Percentiles rank a stretch among this genome's conserved stretches.
Evolutionary conservation across 208 protist species (phyloP).

Genomic region (Phytomonas serpens): DNA sequence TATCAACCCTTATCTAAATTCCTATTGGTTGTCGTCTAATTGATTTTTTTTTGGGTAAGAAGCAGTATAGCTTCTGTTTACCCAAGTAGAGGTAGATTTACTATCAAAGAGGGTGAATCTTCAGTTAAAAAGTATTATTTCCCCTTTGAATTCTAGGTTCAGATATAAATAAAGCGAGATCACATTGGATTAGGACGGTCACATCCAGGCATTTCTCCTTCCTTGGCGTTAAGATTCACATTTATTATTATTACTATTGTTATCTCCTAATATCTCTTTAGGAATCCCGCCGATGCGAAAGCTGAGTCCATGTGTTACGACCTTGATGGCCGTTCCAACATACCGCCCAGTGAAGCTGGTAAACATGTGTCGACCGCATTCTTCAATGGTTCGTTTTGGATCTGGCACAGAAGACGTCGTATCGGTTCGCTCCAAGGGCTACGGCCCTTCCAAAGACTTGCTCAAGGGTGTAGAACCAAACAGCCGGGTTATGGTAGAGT

Average conservation of each 20-base stretch:
- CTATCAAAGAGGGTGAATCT: not conserved
- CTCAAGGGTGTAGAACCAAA: conserved; percentile 39
- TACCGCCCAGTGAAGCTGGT: not conserved
- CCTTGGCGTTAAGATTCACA: not conserved
- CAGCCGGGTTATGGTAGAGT: conserved; percentile 39
- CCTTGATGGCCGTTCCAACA: not conserved
- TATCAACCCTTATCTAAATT: not conserved
- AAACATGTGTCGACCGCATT: not conserved
- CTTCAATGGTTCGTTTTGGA: not conserved
- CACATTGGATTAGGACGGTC: not conserved
- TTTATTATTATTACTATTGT: not conserved
- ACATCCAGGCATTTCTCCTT: not conserved
- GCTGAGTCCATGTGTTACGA: not conserved
- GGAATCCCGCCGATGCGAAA: not conserved
- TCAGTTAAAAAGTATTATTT: not conserved
- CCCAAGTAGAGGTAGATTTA: not conserved
- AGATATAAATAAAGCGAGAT: not conserved
- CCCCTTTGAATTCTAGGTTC: not conserved
- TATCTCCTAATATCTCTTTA: not conserved
- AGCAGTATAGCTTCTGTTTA: not conserved
- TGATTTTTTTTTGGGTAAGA: not conserved
- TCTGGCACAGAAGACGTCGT: not conserved
- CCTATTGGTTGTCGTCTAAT: not conserved
- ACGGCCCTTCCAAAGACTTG: conserved; percentile 63
- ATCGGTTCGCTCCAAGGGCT: conserved; percentile 51